Percentiles rank a stretch among this genome's conserved stretches.
These are phyloP conservation scores for Oldenlandia corymbosa DNA, from an alignment of 257 asterid species.

Conservation along the genomic window DNA sequence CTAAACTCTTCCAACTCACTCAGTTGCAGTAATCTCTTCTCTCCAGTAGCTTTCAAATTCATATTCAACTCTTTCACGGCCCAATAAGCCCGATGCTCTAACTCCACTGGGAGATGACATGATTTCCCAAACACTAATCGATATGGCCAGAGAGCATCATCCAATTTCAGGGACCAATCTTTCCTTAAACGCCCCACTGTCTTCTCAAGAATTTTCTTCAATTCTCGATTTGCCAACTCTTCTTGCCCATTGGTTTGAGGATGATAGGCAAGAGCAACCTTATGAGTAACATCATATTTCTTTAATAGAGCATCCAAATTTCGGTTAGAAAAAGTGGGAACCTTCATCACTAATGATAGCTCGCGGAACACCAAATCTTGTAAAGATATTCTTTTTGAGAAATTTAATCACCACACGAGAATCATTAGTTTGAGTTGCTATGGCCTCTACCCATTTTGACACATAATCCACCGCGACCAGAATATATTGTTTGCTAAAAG, in stretches of 20 bases:
- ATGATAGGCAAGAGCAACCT: not conserved
- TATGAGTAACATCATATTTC: not conserved
- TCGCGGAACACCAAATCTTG: not conserved
- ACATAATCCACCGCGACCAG: not conserved
- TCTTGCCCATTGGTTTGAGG: not conserved
- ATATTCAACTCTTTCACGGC: too few relatives aligned
- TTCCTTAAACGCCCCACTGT: not conserved
- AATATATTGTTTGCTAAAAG: not conserved
- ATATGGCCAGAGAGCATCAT: not conserved
- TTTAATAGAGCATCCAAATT: not conserved
- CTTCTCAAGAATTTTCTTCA: not conserved
- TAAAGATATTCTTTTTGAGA: too few relatives aligned
- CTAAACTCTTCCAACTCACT: too few relatives aligned
- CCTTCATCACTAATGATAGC: not conserved
- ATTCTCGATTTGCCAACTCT: not conserved
- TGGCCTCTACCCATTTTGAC: not conserved
- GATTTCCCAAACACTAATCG: too few relatives aligned
- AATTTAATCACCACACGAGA: too few relatives aligned
- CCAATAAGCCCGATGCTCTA: too few relatives aligned
- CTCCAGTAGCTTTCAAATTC: too few relatives aligned
- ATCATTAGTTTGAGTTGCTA: not conserved
- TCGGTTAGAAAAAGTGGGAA: not conserved
- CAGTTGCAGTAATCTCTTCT: too few relatives aligned
- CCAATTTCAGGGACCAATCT: not conserved
- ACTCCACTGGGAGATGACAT: too few relatives aligned